Base-by-base conservation (phyloP, 2,329 filamentous ascomycete species). In the Bipolaris sorokiniana region DNA sequence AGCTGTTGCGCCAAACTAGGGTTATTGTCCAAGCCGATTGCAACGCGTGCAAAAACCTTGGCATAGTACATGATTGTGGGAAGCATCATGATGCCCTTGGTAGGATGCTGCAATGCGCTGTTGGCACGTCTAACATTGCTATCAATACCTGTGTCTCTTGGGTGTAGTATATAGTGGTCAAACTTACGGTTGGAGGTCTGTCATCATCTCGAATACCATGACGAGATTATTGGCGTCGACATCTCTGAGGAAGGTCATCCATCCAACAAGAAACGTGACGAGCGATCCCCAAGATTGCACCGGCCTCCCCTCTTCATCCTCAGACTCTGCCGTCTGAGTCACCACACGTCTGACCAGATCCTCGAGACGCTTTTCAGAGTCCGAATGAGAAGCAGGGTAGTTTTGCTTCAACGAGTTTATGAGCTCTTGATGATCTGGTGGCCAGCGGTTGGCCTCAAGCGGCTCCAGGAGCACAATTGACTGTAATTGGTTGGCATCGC, bases 31-130 rank as follows among this genome's bases (percentile, higher is more conserved):
- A 97, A 83, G 49, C 87, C 89, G 80, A 97, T 91, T 23, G 93
- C 93, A 54, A 97, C 84, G 63, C 89, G 88, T 7, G 91, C 89
- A 22, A 97, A 85, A 7, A 91, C 87, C 65, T 90, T 87, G 31
- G 90, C 94, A 51, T 96, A 85, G 28, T 90, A 89, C 67, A 97
- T 88, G 71, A 92, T 90, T 3, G 91, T 92, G 40, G 91, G 88
- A 38, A 97, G 85, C 67, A 97, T 86, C 68, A 97, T 84, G 28
- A 89, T 85, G 31, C 94, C 94, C 72, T 92, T 88, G 11, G 87
- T 88, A 1, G 89, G 87, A 69, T 97, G 89, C 6, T 88, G 86
- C 46, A 97, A 85, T 0, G 93, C 92, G 18, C 90, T 90, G 23
- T 92, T 90, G 66, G 90, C 95, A 67, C 92, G 89, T 70, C 91